A percentile compares a stretch with the other conserved stretches of the same genome.
These are phyloP conservation scores for Kwoniella bestiolae DNA, from an alignment of 768 basidiomycete species.

Conservation along the genomic window DNA sequence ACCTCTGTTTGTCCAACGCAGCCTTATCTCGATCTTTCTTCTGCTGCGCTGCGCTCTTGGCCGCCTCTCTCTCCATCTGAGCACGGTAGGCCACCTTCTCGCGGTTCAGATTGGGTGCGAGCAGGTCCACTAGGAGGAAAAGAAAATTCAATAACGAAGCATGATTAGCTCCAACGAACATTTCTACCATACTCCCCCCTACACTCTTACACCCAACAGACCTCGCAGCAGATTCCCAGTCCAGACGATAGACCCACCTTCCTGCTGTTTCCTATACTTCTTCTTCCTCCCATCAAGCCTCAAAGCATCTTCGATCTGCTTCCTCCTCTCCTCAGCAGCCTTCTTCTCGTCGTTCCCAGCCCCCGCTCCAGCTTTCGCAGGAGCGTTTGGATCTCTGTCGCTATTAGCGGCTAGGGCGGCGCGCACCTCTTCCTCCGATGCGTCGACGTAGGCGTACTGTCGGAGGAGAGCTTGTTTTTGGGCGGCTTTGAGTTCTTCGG, in stretches of 20 bases:
- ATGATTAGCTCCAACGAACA: too few species aligned
- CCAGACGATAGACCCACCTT: too few species aligned
- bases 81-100: constrained; percentile 49
- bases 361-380: constrained; percentile 26
- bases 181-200: too few species aligned
- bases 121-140: constrained; percentile 45
- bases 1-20: constrained; percentile 56
- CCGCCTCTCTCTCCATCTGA: constrained; percentile 51
- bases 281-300: constrained; percentile 53
- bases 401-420: background rate
- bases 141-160: too few species aligned
- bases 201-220: too few species aligned
- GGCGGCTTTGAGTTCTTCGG: constrained; percentile 50
- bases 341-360: constrained; percentile 50
- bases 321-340: constrained; percentile 47
- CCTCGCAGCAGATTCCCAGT: too few species aligned
- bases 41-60: constrained; percentile 39
- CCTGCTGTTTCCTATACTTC: constrained; percentile 53
- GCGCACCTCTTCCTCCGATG: constrained; percentile 18
- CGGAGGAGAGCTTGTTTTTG: constrained; percentile 45
- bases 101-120: constrained; percentile 56
- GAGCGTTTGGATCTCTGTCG: constrained; percentile 31
- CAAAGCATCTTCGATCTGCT: constrained; percentile 47
- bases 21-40: constrained; percentile 51
- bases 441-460: constrained; percentile 56